Conservation (phyloP, 2,329 filamentous ascomycete genomes). For the Penicillium hordei region DNA sequence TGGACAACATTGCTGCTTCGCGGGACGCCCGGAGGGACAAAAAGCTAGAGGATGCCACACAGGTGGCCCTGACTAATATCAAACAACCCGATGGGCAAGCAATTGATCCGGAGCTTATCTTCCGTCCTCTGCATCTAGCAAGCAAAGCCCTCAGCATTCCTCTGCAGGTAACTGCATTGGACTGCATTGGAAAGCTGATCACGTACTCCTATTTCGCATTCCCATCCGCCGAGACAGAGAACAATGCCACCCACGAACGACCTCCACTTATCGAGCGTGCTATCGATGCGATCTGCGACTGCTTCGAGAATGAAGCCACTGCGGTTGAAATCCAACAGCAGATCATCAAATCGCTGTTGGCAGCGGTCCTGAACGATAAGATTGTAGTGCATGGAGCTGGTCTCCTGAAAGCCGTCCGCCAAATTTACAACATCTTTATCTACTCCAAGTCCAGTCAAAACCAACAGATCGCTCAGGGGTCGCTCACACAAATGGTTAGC, state of each 20-base stretch:
- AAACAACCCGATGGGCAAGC: constrained; percentile 77
- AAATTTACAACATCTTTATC: constrained; percentile 98
- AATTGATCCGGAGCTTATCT: constrained; percentile 88
- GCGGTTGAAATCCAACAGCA: constrained; percentile 90
- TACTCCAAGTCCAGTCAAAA: constrained; percentile 91
- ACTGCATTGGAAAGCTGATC: constrained; percentile 98
- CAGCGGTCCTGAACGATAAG: constrained; percentile 96
- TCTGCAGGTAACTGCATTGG: constrained; percentile 84
- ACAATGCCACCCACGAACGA: constrained; percentile 36
- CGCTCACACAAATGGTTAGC: constrained; percentile 96
- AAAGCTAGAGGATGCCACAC: constrained; percentile 76
- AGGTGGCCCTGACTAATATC: constrained; percentile 79
- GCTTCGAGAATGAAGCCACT: constrained; percentile 95
- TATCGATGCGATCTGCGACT: constrained; percentile 99
- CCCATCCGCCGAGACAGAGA: constrained; percentile 48
- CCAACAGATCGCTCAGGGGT: constrained; percentile 95
- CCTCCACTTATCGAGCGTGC: constrained; percentile 90
- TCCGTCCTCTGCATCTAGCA: constrained; percentile 84
- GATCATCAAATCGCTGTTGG: constrained; percentile 94
- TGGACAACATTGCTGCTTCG: constrained; percentile 87
- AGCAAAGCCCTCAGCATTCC: constrained; percentile 82
- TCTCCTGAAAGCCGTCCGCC: constrained; percentile 89
- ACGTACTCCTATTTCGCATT: constrained; percentile 97
- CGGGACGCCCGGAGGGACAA: constrained; percentile 89
- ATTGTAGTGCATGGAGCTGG: constrained; percentile 97